A percentile compares a stretch with the other conserved stretches of the same genome.
These are phyloP conservation scores for Calcarisporium arbuscula DNA, from an alignment of 2,329 filamentous ascomycete species.

Conservation along the genomic window DNA sequence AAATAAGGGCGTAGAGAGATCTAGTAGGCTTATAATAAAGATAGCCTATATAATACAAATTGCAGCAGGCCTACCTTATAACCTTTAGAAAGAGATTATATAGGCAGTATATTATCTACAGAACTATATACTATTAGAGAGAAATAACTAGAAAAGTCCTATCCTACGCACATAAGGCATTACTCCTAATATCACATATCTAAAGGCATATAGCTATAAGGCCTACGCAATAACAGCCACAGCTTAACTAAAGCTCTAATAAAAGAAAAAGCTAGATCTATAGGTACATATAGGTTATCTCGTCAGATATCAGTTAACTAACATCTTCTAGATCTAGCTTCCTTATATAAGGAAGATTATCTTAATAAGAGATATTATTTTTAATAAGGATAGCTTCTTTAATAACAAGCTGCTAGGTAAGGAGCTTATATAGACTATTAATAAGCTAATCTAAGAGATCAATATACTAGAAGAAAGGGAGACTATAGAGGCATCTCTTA, in stretches of 20 bases:
- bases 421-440: neutral
- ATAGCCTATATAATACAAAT: constrained; percentile 2
- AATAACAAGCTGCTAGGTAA: neutral
- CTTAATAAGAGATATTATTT: constrained; percentile 3
- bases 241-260: no score
- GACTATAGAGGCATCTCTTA: neutral
- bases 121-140: neutral
- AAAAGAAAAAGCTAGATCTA: constrained; percentile 3
- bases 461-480: neutral
- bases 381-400: neutral
- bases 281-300: constrained; percentile 1
- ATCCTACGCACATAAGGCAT: neutral
- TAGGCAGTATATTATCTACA: constrained; percentile 1
- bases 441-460: neutral
- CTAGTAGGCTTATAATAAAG: neutral
- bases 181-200: neutral
- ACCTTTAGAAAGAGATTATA: constrained; percentile 1
- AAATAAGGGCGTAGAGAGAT: constrained; percentile 2
- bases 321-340: constrained; percentile 3
- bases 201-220: neutral
- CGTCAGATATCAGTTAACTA: constrained; percentile 2
- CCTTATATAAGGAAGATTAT: constrained; percentile 1
- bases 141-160: neutral
- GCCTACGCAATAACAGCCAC: no score
- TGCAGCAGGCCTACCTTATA: neutral